Evolutionary conservation across 2,329 filamentous ascomycete species (phyloP), one percentile per base, ranked within the genome.

Genomic region (Exophiala sideris): DNA sequence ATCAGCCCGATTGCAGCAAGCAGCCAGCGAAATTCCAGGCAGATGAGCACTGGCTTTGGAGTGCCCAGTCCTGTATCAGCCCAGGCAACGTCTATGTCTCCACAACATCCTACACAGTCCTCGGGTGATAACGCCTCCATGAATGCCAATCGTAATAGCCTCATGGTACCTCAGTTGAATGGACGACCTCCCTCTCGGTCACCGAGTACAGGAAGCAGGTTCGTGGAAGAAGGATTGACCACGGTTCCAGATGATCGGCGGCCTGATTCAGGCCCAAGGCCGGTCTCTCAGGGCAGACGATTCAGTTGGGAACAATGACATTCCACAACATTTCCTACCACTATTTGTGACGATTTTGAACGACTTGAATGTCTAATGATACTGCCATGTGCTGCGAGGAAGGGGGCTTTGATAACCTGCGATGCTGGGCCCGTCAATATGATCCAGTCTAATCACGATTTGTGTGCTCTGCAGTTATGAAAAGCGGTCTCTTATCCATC

Each of bases 271-370:
- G 48, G 48, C 18, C 16, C 16, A 20, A 45, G 41, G n/a, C 18
- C 39, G 36, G 16, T 14, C 14, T 5, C 21, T n/a, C 36, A 38
- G 33, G 33, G 40, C 24, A 18, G 45, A 12, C 33, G 60, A 38
- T 62, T 60, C 42, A 62, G 60, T 49, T 62, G 60, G 60, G 60
- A 62, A 50, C 51, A 60, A 18, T 62, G 48, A 55, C 29, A 8
- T 29, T 29, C 24, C 24, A 35, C 11, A 18, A 8, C 14, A 29
- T 9, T 33, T 45, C 9, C 33, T 45, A 33, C 20, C 4, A 29
- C 18, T 29, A 29, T 24, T 24, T 29, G 21, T 45, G 33, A 55
- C 39, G 47, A 55, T 40, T 8, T 16, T 39, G 21, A 33, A 52
- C 41, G 45, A 48, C 36, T 32, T 32, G 10, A n/a, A 48, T 53